These are phyloP conservation scores for Alternaria longipes DNA, from an alignment of 2,329 filamentous ascomycete species.

Conservation along the genomic window DNA sequence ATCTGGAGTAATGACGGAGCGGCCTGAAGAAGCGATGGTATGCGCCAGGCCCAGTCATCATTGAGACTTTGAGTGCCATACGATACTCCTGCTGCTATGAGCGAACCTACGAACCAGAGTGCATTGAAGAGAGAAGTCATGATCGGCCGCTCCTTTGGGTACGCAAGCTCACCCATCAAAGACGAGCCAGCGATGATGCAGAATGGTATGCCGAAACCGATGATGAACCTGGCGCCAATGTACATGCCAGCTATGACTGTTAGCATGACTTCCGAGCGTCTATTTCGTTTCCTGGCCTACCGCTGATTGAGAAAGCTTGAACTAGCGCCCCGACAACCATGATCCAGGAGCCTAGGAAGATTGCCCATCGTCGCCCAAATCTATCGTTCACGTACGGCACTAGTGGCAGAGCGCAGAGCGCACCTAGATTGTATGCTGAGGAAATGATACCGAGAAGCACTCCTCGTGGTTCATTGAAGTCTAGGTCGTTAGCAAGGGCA, in stretches of 20 bases:
- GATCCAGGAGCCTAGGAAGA: slow-evolving; percentile 54
- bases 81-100: slow-evolving; percentile 67
- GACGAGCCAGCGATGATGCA: slow-evolving; percentile 71
- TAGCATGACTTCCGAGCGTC: slow-evolving; percentile 9
- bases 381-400: slow-evolving; percentile 52
- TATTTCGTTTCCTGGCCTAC: slow-evolving; percentile 10
- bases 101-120: slow-evolving; percentile 68
- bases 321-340: slow-evolving; percentile 55
- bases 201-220: slow-evolving; percentile 73
- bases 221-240: slow-evolving; percentile 66
- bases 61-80: slow-evolving; percentile 68
- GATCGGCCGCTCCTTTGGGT: slow-evolving; percentile 72
- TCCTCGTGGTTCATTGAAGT: slow-evolving; percentile 46
- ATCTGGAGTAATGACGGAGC: slow-evolving; percentile 70
- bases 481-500: slow-evolving; percentile 16
- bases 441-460: slow-evolving; percentile 55
- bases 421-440: slow-evolving; percentile 55
- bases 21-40: slow-evolving; percentile 70
- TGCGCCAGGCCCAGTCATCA: slow-evolving; percentile 73
- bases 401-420: slow-evolving; percentile 49
- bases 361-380: slow-evolving; percentile 53
- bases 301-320: slow-evolving; percentile 35
- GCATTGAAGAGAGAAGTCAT: slow-evolving; percentile 74
- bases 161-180: slow-evolving; percentile 70
- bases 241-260: slow-evolving; percentile 55